Base-by-base conservation (phyloP, 176 grass and related monocot species). In the Alloteropsis semialata region DNA sequence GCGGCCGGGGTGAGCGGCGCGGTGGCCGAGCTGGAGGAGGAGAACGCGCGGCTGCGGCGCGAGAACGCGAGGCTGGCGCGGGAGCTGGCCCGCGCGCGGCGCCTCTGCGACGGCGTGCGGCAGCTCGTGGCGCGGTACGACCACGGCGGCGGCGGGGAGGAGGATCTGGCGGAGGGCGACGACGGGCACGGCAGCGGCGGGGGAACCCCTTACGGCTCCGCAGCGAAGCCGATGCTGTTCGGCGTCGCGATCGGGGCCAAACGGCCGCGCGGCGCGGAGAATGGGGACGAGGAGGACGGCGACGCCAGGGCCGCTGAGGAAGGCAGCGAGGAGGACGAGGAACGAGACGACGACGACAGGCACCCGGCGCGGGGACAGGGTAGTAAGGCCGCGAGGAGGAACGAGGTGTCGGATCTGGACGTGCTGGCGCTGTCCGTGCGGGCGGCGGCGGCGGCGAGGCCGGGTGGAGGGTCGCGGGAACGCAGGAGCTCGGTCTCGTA, bases 21-120 rank as follows among this genome's bases (percentile, higher is more conserved):
- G 53, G 48, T 78, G 61, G 81, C 81, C 72, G 77, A 84, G 61
- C 76, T 97, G 74, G 87, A 86, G 82, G 94, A 94, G 82, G 94
- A 94, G 81, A 97, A 97, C 83, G 85, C 85, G 78, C 60, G 74
- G 60, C 78, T 97, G 46, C 92, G 88, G 65, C 85, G 72, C 29
- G 95, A 97, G 90, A 97, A 97, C 61, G 83, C 53, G 81, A 77
- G 76, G 81, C 88, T 97, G 63, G 72, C 88, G 5, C 90, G 77
- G 17, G 95, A 97, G 74, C 95, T 97, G 7, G 55, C 84, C n/a
- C 84, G 87, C 63, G 86, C 91, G 81, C 87, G 83, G 5, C 87
- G 77, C 22, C 12, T 97, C 21, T 94, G 92, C 90, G 78, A 63
- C 75, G 90, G 91, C 38, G 90, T 97, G 80, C 77, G 91, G 0